A percentile compares a stretch with the other conserved stretches of the same genome.
These are phyloP conservation scores for Alternaria triticimaculans DNA, from an alignment of 2,329 filamentous ascomycete species.

Conservation along the genomic window DNA sequence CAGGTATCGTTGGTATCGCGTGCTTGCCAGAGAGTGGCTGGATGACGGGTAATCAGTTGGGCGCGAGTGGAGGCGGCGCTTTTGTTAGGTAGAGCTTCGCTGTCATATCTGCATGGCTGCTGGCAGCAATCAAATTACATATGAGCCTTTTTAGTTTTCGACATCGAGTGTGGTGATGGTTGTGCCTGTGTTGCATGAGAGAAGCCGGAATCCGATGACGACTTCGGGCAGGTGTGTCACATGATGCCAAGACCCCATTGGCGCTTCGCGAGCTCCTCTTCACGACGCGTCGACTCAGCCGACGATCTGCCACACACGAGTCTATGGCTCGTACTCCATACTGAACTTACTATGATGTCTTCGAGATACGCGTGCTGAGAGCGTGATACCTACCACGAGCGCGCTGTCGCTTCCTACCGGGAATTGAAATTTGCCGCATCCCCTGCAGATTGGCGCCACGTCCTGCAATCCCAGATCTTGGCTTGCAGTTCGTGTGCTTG, in stretches of 20 bases:
- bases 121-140: background rate
- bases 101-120: background rate
- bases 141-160: too few relatives aligned
- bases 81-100: slow-evolving; percentile 1
- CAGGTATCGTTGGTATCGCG: slow-evolving; percentile 9
- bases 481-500: background rate
- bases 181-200: background rate
- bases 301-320: background rate
- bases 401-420: background rate
- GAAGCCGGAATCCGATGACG: background rate
- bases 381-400: background rate
- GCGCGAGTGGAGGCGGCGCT: slow-evolving; percentile 10
- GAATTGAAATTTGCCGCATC: background rate
- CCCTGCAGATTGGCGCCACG: background rate
- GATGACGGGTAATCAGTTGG: slow-evolving; percentile 14
- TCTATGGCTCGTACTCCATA: background rate
- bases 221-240: background rate
- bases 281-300: background rate
- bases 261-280: background rate
- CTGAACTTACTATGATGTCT: background rate
- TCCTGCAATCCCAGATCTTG: background rate
- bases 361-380: background rate
- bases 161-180: background rate
- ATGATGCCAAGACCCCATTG: background rate
- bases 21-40: slow-evolving; percentile 13